Base-by-base conservation (phyloP, 805 yeast genomes). In the Metschnikowia peoriensis region DNA sequence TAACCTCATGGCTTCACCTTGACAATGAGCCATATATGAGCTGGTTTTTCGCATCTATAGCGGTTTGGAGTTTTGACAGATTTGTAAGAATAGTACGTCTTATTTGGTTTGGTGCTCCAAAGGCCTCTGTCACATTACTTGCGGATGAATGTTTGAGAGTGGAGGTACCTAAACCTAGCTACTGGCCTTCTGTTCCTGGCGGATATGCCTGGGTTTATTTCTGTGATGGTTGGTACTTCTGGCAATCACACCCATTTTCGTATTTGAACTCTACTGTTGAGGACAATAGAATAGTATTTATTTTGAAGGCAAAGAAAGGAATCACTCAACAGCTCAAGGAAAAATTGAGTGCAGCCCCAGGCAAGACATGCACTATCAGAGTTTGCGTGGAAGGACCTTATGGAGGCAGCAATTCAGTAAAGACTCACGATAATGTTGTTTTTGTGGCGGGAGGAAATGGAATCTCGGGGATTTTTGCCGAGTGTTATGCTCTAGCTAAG, bases 401-500 rank as follows among this genome's bases (percentile, higher is more conserved):
- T 61, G 89, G 93, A 2, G 72, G 73, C 32, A 57, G 77, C 2
- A 64, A 81, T 4, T 78, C 84, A 1, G 70, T 81, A 12, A 67
- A 71, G 38, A 68, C 72, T 41, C 85, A 78, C 59, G 79, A 81
- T 45, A 76, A 79, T 52, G 78, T 84, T 4, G 75, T 86, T 6
- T 75, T 85, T 42, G 59, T 87, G 28, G 86, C 92, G 7, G 92
- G 90, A 41, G 93, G 94, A 35, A 83, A 84, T 50, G 96, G 94
- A 49, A 74, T 88, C 49, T 85, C 93, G 0, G 88, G 84, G 14
- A 68, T 77, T 28, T 68, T 72, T 43, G 71, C 75, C 14, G 78
- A 76, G 58, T 76, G 74, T 38, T 53, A 61, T 48, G 66, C 66
- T 51, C 56, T 70, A 53, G 69, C 70, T 4, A 43, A 38, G n/a